phyloP scores from a whole-genome alignment of 2,329 filamentous ascomycete genomes.

The Rosellinia necatrix region DNA sequence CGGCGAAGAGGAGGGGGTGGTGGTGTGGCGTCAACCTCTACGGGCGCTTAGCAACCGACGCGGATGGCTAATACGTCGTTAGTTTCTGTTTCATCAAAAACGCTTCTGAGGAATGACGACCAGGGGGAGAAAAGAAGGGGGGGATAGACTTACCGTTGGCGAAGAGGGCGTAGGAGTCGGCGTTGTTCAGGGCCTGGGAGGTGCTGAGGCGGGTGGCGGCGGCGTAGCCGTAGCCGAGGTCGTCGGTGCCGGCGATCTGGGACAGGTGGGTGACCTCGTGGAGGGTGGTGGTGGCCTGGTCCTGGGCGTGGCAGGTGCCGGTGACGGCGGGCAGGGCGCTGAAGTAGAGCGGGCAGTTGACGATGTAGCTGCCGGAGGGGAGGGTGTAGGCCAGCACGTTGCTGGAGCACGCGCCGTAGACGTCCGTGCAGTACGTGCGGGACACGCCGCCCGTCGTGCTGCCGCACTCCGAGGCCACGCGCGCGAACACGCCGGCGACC shows the following conservation, averaged over 20 bases:
- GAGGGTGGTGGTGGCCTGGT: constrained; percentile 66
- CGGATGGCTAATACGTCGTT: constrained; percentile 39
- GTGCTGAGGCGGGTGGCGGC: constrained; percentile 55
- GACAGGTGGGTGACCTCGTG: constrained; percentile 70
- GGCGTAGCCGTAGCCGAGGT: constrained; percentile 59
- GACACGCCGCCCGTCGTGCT: constrained; percentile 54
- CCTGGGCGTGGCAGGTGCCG: constrained; percentile 63
- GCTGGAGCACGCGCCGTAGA: constrained; percentile 54
- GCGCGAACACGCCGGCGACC: constrained; percentile 47
- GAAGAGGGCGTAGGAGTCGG: constrained; percentile 60
- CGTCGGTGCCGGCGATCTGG: constrained; percentile 61
- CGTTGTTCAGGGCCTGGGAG: constrained; percentile 61
- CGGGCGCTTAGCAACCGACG: constrained; percentile 44
- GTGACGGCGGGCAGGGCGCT: constrained; percentile 54
- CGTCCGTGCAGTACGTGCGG: constrained; percentile 63
- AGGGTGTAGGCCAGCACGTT: constrained; percentile 66
- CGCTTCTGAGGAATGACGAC: too few relatives aligned
- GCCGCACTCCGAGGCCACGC: constrained; percentile 59
- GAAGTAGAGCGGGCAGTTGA: constrained; percentile 67
- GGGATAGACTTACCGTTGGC: constrained; percentile 47
- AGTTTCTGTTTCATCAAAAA: too few relatives aligned
- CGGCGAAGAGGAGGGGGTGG: neutral
- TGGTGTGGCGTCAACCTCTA: neutral
- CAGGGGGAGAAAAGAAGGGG: too few relatives aligned
- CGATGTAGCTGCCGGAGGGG: constrained; percentile 57